Percentiles rank a stretch among this genome's conserved stretches.
Conservation (phyloP, 2,329 filamentous ascomycete species). For the Cladosporium sp. region DNA sequence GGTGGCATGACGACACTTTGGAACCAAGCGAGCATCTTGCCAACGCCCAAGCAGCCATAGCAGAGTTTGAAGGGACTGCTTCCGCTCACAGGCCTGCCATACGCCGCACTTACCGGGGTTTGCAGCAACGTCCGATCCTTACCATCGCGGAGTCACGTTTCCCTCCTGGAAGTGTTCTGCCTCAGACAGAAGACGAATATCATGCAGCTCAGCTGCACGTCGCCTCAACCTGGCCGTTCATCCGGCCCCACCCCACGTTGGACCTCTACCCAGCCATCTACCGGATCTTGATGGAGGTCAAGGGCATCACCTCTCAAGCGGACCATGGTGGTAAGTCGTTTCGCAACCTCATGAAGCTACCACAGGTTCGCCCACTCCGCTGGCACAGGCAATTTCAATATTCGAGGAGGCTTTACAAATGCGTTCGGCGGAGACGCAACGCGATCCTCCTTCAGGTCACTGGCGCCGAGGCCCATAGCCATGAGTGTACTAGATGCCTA, state of each 20-base stretch:
- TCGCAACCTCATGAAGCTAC: background rate
- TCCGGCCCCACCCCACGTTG: background rate
- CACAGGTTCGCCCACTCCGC: background rate
- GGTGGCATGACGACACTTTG: background rate
- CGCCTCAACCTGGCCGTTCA: background rate
- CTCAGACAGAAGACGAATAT: slow-evolving; percentile 1
- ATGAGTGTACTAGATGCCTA: background rate
- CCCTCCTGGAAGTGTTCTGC: background rate
- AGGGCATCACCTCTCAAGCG: background rate
- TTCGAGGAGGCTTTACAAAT: background rate
- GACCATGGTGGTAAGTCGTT: background rate
- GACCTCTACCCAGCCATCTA: background rate
- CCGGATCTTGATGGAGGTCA: background rate
- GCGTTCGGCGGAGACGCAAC: background rate
- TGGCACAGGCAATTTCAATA: background rate
- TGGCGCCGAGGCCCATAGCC: background rate
- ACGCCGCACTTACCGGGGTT: too few species aligned
- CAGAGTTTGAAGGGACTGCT: background rate
- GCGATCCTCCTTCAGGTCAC: background rate
- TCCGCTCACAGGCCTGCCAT: too few species aligned
- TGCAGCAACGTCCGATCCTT: background rate
- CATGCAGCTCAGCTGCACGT: background rate
- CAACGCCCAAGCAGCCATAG: background rate
- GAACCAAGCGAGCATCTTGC: background rate
- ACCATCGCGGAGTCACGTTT: background rate